Conservation (phyloP, 345 rosid genomes). For the Anastatica hierochuntica region DNA sequence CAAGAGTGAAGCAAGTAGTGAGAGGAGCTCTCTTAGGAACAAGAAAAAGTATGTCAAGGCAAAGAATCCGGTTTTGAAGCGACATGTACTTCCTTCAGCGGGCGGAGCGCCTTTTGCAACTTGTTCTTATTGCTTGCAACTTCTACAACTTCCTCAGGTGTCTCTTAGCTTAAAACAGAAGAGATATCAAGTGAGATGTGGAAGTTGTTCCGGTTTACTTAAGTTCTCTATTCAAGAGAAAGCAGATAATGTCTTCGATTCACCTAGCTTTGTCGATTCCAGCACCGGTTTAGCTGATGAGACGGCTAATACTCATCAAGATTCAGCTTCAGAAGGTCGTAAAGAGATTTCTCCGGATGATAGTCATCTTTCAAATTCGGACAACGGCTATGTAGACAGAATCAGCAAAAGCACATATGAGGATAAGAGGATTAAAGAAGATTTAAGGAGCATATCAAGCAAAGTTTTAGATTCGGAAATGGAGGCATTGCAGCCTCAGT, state of each 20-base stretch:
- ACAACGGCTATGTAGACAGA: conserved; percentile 4
- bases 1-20: conserved; percentile 37
- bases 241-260: conserved; percentile 30
- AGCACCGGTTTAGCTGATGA: conserved; percentile 8
- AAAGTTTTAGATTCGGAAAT: not conserved
- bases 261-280: conserved; percentile 10
- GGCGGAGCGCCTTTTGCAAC: conserved; percentile 77
- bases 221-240: conserved; percentile 40
- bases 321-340: conserved; percentile 17
- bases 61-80: conserved; percentile 34
- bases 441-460: conserved; percentile 9
- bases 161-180: conserved; percentile 42
- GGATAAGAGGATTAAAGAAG: conserved; percentile 9
- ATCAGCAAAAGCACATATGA: conserved; percentile 19
- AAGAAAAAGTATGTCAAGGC: conserved; percentile 30
- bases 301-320: conserved; percentile 10
- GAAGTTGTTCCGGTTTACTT: conserved; percentile 55
- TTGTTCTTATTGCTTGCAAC: conserved; percentile 48
- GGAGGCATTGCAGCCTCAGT: conserved; percentile 8
- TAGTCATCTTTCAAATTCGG: conserved; percentile 3
- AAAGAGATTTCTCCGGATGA: conserved; percentile 14
- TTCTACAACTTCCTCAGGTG: conserved; percentile 63
- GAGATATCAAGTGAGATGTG: conserved; percentile 60
- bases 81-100: conserved; percentile 52
- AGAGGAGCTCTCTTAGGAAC: conserved; percentile 27